Evolutionary conservation across 352 stramenopile species (phyloP), one percentile per base, ranked within the genome.

Genomic region (Blastocystis sp.): DNA sequence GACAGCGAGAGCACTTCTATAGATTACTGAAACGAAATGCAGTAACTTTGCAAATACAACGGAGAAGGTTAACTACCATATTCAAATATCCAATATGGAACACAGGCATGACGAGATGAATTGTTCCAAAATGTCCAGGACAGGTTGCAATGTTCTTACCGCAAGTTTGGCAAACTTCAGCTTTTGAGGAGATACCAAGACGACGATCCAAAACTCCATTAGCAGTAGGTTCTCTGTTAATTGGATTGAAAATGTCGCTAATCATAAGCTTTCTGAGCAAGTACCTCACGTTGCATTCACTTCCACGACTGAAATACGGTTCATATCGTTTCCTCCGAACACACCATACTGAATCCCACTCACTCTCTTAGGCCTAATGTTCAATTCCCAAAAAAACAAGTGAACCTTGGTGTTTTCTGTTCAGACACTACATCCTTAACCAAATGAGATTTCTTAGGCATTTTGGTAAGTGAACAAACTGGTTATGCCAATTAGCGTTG

Each of bases 1-100:
- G 88, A 12, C 98, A 94, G 42, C 95, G 90, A 27, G 92, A 96
- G 90, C 96, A 99, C 24, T 91, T 93, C 90, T 87, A 95, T 95
- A 19, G 43, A 49, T 29, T 0, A 74, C n/a, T 24, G 7, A 39
- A 12, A 32, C 9, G 16, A 4, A 9, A 16, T 54, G 54, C 21
- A 1, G 12, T 9, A 21, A 87, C 77, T 42, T 97, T 96, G 88
- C 96, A 99, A 67, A 99, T 98, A 88, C 95, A 98, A 89, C 98
- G 96, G 43, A 99, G 90, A 21, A 98, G 93, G 71, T 96, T 93
- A 14, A 98, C 93, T 65, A 96, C 98, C 88, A 97, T 94, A 87
- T 98, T 98, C 89, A 99, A 96, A 90, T 98, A 99, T 4, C 97
- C 97, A 90, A 99, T 98, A 91, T 99, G 96, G 90, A 99, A 99